These are phyloP conservation scores for Pleoardoris graminearum DNA, from an alignment of 2,329 filamentous ascomycete species.

Conservation along the genomic window DNA sequence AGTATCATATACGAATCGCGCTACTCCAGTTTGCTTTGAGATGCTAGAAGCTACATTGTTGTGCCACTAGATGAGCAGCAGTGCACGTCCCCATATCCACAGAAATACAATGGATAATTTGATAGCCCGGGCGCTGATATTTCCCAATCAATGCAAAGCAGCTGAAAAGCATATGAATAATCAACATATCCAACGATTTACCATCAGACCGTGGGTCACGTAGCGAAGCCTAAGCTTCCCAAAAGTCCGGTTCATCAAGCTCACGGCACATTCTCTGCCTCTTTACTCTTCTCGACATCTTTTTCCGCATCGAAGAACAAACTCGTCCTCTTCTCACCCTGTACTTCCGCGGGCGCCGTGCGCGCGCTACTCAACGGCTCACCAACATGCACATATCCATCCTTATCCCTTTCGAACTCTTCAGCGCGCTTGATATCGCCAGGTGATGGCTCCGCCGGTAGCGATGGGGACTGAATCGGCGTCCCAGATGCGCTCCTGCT, in stretches of 20 bases:
- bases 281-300: slow-evolving; percentile 5
- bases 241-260: not conserved
- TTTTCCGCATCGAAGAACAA: slow-evolving; percentile 26
- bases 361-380: slow-evolving; percentile 13
- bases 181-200: too few relatives aligned
- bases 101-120: too few relatives aligned
- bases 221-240: not conserved
- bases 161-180: too few relatives aligned
- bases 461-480: slow-evolving; percentile 24
- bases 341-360: slow-evolving; percentile 15
- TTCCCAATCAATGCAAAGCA: too few relatives aligned
- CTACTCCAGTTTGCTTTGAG: too few relatives aligned
- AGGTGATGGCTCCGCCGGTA: slow-evolving; percentile 22
- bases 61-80: too few relatives aligned
- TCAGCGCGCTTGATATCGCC: slow-evolving; percentile 35
- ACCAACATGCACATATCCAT: slow-evolving; percentile 3
- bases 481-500: slow-evolving; percentile 21
- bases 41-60: too few relatives aligned
- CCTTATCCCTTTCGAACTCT: slow-evolving; percentile 30
- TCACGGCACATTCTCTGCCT: not conserved
- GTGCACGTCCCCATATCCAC: too few relatives aligned
- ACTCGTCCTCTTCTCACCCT: slow-evolving; percentile 15
- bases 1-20: too few relatives aligned
- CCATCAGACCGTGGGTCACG: too few relatives aligned
- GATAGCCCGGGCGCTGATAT: too few relatives aligned